Conservation (phyloP, 805 yeast genomes). For the Kuraishia piskuri region DNA sequence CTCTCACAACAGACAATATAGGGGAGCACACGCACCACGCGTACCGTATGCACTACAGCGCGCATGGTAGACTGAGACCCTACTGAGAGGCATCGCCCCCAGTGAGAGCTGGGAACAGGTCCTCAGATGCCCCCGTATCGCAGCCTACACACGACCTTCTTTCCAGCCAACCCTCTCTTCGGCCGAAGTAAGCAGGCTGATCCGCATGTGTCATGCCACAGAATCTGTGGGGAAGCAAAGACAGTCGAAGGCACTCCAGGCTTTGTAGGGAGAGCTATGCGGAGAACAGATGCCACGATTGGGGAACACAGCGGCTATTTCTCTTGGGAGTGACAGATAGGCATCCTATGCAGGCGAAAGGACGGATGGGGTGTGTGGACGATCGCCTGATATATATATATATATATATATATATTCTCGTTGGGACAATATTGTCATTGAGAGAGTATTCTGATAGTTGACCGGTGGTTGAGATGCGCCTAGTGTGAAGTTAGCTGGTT, state of each 20-base stretch:
- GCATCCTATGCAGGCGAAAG: too few species aligned
- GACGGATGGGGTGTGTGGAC: too few species aligned
- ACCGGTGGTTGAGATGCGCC: too few species aligned
- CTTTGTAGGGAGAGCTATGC: not conserved
- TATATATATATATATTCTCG: too few species aligned
- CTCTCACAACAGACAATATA: not conserved
- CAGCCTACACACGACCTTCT: not conserved
- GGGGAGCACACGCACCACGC: not conserved
- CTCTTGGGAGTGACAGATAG: not conserved
- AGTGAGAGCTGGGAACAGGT: too few species aligned
- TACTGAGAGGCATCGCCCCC: too few species aligned
- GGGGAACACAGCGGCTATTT: not conserved
- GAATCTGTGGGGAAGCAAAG: not conserved
- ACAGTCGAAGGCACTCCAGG: not conserved
- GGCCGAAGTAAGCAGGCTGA: not conserved
- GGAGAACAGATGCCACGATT: not conserved
- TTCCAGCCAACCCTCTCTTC: not conserved
- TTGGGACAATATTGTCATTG: too few species aligned
- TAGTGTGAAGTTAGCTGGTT: too few species aligned
- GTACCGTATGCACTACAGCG: not conserved
- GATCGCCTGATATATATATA: too few species aligned
- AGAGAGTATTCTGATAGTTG: too few species aligned
- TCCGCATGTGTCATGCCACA: not conserved
- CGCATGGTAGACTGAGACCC: too few species aligned
- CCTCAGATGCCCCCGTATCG: not conserved